phyloP scores from a whole-genome alignment of 768 basidiomycete genomes.

The Infundibulicybe gibba region DNA sequence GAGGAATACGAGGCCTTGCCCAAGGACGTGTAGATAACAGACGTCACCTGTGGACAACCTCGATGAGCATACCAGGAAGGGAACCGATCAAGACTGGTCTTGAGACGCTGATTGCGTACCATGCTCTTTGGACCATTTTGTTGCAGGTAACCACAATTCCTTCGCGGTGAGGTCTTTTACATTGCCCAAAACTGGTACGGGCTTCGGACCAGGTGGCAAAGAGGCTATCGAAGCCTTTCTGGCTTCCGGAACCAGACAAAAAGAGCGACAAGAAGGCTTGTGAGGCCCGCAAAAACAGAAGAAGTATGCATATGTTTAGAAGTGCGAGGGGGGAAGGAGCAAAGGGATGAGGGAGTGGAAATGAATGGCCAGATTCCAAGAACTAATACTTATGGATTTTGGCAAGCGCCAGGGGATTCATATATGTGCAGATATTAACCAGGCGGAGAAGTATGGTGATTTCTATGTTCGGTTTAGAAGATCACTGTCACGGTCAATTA shows the following conservation, averaged over 20 bases:
- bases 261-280: constrained; percentile 33
- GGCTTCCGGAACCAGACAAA: constrained; percentile 40
- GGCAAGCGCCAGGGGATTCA: not conserved
- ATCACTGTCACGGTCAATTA: not conserved
- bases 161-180: constrained; percentile 53
- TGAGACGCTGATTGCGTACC: constrained; percentile 37
- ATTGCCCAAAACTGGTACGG: constrained; percentile 65
- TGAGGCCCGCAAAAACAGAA: constrained; percentile 26
- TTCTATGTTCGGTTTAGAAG: not conserved
- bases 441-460: not conserved
- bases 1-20: constrained; percentile 65
- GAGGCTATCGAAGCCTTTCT: constrained; percentile 31
- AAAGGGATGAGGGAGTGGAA: not conserved
- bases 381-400: not conserved
- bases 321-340: not conserved
- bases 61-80: constrained; percentile 2
- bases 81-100: constrained; percentile 1
- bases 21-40: constrained; percentile 61
- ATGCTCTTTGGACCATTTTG: constrained; percentile 58
- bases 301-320: constrained; percentile 10
- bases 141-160: constrained; percentile 63
- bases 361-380: not conserved
- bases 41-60: constrained; percentile 47
- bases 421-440: not conserved
- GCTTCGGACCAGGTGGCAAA: constrained; percentile 67